Evolutionary conservation across 352 stramenopile genomes (phyloP), one percentile per base, ranked within the genome.

Genomic region (Lagenidium giganteum): DNA sequence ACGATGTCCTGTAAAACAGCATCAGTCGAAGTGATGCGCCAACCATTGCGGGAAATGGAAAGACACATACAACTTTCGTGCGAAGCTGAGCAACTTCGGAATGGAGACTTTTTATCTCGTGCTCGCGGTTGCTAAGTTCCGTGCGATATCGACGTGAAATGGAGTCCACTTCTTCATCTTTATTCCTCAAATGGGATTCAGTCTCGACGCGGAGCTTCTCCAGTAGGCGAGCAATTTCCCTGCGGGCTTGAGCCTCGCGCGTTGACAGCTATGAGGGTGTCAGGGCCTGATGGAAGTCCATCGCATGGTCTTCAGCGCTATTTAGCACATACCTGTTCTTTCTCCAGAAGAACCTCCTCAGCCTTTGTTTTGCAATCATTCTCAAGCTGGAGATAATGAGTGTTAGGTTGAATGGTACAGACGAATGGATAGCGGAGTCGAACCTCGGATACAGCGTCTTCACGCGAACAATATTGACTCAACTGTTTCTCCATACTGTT

Each of bases 401-500:
- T 21, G 26, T 51, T 11, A 45, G 20, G 18, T 22, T 17, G 21
- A 29, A 37, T 30, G 36, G 3, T 22, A 8, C 6, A 35, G 7
- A n/a, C n/a, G n/a, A n/a, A n/a, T n/a, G n/a, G 9, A n/a, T n/a
- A n/a, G n/a, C n/a, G n/a, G n/a, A 30, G 2, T 27, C 33, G 27
- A 44, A 88, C 79, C 64, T 87, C 74, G 12, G 75, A 49, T 0
- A 93, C 77, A 12, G 75, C 73, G 17, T 90, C 77, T 50, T 93
- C 80, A 13, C 80, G 57, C 7, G 71, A 48, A 23, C 67, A 83
- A 36, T 90, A 93, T 38, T 89, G 74, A 18, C 64, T 84, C 17
- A 93, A 45, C 42, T 90, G 80, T 26, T 87, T 90, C 42, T 93
- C 80, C 80, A 93, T 93, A 16, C 61, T 75, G 17, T 66, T 86